Evolutionary conservation across 1,284 basidiomycete genomes (phyloP), one percentile per base, ranked within the genome.

Genomic region (Pterulicium gracile): DNA sequence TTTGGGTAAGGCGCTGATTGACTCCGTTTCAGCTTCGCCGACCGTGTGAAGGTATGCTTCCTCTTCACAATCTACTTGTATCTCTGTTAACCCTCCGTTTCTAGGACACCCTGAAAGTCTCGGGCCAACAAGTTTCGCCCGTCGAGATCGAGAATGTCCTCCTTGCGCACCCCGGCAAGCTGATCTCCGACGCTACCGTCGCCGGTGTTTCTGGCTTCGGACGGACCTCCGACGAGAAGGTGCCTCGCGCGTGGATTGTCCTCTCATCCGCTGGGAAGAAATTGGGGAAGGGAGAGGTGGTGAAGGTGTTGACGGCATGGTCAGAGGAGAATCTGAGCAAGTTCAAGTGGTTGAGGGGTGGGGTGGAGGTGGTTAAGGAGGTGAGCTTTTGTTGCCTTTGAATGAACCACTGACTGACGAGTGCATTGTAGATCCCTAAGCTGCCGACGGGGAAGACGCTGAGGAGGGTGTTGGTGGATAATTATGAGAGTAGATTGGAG

Each of bases 201-300:
- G 81, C 80, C 0, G 84, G 85, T 14, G 82, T 88, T 0, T 70
- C 66, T 10, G 80, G 81, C 10, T n/a, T 10, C 27, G 78, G 77
- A 0, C 75, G 80, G 2, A 77, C 77, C 0, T 64, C 68, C 0
- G 81, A 84, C 54, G 82, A 86, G 61, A 76, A 75, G 52, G 67
- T 80, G 2, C 84, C 84, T 1, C 71, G 78, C 2, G 85, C 84
- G 1, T 88, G 84, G 83, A 55, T 88, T 41, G 81, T 87, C 1
- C 60, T 87, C 13, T 80, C 74, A 42, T 51, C 63, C 0, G 56
- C 57, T 1, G 85, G 81, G 3, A 67, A 65, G 52, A 62, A 60
- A 41, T 55, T 68, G 2, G 79, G 80, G 10, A 60, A 59, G 2
- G 55, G 57, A 2, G 67, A 63, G 22, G 71, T 69, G 2, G 52